Base-by-base conservation (phyloP, 2,329 filamentous ascomycete species). In the Cladosporium sp. region DNA sequence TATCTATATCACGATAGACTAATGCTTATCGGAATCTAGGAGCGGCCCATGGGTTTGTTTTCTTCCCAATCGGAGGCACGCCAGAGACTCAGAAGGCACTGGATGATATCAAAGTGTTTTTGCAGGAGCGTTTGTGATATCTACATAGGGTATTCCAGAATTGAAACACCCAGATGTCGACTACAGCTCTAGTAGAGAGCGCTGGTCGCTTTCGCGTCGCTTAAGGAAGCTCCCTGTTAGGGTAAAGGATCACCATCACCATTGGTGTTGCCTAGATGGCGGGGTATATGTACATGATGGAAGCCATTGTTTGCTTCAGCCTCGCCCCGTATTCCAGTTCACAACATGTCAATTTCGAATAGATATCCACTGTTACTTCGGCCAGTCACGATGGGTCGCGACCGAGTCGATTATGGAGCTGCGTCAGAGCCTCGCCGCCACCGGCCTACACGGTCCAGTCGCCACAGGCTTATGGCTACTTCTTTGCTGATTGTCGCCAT, bases 1-100 rank as follows among this genome's bases (percentile, higher is more conserved):
- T 53, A 29, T 52, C 46, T 40, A 28, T 52, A n/a, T 28, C 12
- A 3, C 37, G 14, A 21, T 29, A 2, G 6, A 12, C 49, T 63
- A 23, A 56, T 23, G 4, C 8, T 14, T 26, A 31, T 11, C 37
- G 31, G 40, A 35, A 11, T 21, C n/a, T 31, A 67, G 84, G 85
- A 0, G 83, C 81, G 10, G 78, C 83, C 21, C 85, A 87, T 77
- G 84, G 80, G 0, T 87, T 85, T 67, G 80, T 80, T 60, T 74
- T 73, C 67, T 81, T 81, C 74, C 74, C 77, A 11, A 71, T 75
- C 0, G 78, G 76, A 0, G 71, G 72, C 29, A 75, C 71, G 23
- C 73, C 76, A 69, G 75, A 72, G 28, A 78, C 78, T 5, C 74
- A 79, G 66, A 74, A 78, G 61, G 77, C 71, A 16, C 62, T 81